phyloP scores from a whole-genome alignment of 2,329 filamentous ascomycete genomes.

The Alternaria sp. region DNA sequence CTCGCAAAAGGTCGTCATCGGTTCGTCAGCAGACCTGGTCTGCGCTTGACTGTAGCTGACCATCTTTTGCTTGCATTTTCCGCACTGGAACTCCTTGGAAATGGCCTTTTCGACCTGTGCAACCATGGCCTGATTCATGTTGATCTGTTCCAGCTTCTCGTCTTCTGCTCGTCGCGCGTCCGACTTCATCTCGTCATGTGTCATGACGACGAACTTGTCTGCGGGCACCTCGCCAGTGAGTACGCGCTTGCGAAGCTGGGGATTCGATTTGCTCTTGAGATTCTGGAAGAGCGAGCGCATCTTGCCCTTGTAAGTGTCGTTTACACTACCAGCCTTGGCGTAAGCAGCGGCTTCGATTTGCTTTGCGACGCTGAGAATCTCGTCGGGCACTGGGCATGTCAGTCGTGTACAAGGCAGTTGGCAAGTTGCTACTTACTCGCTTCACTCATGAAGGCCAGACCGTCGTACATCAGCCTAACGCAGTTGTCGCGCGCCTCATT shows the following conservation, averaged over 20 bases:
- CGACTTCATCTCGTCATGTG: constrained; percentile 89
- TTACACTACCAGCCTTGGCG: constrained; percentile 73
- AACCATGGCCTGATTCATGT: constrained; percentile 97
- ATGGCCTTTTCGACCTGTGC: constrained; percentile 91
- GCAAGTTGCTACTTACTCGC: constrained; percentile 50
- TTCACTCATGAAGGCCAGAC: constrained; percentile 76
- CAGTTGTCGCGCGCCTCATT: constrained; percentile 81
- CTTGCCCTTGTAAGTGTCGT: constrained; percentile 81
- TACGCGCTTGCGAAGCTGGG: constrained; percentile 77
- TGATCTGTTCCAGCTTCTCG: constrained; percentile 81
- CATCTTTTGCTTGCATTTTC: constrained; percentile 91
- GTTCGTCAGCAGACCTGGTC: constrained; percentile 94
- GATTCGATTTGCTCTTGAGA: constrained; percentile 91
- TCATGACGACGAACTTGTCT: constrained; percentile 83
- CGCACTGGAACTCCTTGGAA: constrained; percentile 85
- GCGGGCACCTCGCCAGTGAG: constrained; percentile 76
- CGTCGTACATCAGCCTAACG: constrained; percentile 93
- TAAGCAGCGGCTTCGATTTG: constrained; percentile 82
- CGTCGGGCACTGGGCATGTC: constrained; percentile 61
- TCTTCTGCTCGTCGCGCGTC: constrained; percentile 81
- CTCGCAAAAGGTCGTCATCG: constrained; percentile 68
- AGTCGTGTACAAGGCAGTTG: constrained; percentile 23
- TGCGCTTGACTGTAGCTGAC: constrained; percentile 97
- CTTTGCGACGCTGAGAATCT: constrained; percentile 72
- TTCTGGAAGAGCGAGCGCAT: constrained; percentile 94